Evolutionary conservation across 1,284 basidiomycete genomes (phyloP).

Genomic region (Ganoderma lucidum): DNA sequence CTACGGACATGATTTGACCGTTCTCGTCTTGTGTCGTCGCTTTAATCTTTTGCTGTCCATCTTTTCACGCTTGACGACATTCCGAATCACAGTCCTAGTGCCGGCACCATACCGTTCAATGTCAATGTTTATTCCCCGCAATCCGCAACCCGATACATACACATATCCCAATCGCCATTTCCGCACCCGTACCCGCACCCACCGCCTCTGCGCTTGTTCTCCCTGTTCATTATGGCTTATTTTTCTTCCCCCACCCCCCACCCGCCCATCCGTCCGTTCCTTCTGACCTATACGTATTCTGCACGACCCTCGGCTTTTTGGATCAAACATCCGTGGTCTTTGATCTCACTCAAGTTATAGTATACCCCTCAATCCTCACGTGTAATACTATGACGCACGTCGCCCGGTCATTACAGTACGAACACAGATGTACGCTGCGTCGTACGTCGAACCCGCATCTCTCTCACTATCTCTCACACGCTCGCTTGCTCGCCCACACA

Average conservation of each 20-base stretch:
- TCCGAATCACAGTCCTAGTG: conserved; percentile 35
- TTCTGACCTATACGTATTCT: conserved; percentile 33
- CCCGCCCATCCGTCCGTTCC: conserved; percentile 23
- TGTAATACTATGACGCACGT: conserved; percentile 50
- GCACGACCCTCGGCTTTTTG: conserved; percentile 38
- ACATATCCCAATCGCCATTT: not conserved
- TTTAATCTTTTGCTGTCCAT: conserved; percentile 33
- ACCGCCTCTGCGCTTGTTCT: conserved; percentile 17
- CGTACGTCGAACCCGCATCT: conserved; percentile 39
- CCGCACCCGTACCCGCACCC: not conserved
- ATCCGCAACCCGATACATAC: conserved; percentile 4
- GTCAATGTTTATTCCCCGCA: conserved; percentile 29
- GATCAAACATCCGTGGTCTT: conserved; percentile 43
- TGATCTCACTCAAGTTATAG: conserved; percentile 45
- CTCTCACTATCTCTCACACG: conserved; percentile 36
- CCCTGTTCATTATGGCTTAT: conserved; percentile 25
- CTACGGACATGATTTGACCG: conserved; percentile 27
- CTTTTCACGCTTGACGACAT: conserved; percentile 33
- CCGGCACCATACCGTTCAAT: conserved; percentile 25
- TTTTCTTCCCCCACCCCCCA: conserved; percentile 12
- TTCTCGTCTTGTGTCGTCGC: conserved; percentile 30
- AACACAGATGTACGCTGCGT: conserved; percentile 39
- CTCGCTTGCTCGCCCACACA: conserved; percentile 27
- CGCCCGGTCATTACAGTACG: conserved; percentile 41
- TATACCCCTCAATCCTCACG: conserved; percentile 47